Base-by-base conservation (phyloP, 495 filamentous ascomycete species). In the Evernia prunastri region DNA sequence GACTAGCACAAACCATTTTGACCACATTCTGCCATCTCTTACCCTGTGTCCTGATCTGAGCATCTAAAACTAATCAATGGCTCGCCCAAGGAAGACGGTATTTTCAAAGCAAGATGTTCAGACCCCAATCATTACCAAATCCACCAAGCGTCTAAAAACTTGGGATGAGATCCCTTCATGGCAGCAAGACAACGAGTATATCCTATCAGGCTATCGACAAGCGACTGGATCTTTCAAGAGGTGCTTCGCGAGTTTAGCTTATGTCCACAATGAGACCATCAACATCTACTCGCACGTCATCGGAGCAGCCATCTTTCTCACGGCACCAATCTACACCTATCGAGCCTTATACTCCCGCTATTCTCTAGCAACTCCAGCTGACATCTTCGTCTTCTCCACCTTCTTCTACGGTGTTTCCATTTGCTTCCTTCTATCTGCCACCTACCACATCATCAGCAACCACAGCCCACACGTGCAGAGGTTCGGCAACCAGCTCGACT, bases 251-350 rank as follows among this genome's bases (percentile, higher is more conserved):
- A 72, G 70, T 53, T 56, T 67, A 39, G 60, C 33, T 53, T 62
- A 71, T 43, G 53, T 69, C 43, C 69, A 72, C 42, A 72, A 72
- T 43, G 67, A 72, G 59, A 72, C 69, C 23, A 49, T 66, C 20
- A 83, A 82, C 63, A 84, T 84, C 27, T 77, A 76, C 56, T 79
- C 80, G 3, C 82, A 83, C 66, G 31, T 80, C 25, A 11, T 82
- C 53, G 81, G 82, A 8, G 72, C 80, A 0, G 8, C 75, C 15
- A n/a, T 82, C 15, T 84, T 83, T 62, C 29, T 76, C 31, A 56
- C 63, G 17, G 56, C 77, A 29, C 79, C 80, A 10, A 31, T 75
- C 10, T 72, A 74, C 56, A n/a, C 57, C 51, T 80, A 71, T 54
- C 67, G 68, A 17, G 63, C 67, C 8, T 63, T 78, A 17, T 73